Evolutionary conservation across 345 rosid species (phyloP).

Genomic region (Pistacia atlantica): DNA sequence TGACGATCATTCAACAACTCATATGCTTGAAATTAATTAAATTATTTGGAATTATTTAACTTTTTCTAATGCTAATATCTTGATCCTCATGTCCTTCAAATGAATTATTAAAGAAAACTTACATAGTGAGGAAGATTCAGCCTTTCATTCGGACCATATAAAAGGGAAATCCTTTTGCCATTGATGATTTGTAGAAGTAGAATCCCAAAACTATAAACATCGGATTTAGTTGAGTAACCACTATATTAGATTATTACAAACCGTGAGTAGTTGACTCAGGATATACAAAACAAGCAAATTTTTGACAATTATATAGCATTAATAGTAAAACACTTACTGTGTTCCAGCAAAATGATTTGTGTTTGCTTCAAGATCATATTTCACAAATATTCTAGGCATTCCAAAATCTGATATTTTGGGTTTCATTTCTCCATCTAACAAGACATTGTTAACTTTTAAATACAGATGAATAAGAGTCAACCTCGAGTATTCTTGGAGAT

Average conservation of each 20-base stretch:
- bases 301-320: not conserved
- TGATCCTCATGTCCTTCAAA: too few species aligned
- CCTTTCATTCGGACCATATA: not conserved
- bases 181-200: not conserved
- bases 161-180: not conserved
- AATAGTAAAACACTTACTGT: not conserved
- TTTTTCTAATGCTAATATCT: too few species aligned
- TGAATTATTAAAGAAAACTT: not conserved
- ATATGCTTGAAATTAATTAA: too few species aligned
- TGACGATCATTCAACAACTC: too few species aligned
- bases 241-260: not conserved
- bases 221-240: not conserved
- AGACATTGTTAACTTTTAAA: not conserved
- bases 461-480: not conserved
- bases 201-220: conserved; percentile 7
- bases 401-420: not conserved
- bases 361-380: not conserved
- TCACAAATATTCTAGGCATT: not conserved
- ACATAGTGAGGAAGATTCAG: not conserved
- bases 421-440: not conserved
- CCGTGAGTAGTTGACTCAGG: too few species aligned
- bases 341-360: not conserved
- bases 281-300: not conserved
- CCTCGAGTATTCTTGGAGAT: not conserved
- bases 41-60: too few species aligned